Evolutionary conservation across 352 stramenopile species (phyloP).

Genomic region (Pythium plurisporium): DNA sequence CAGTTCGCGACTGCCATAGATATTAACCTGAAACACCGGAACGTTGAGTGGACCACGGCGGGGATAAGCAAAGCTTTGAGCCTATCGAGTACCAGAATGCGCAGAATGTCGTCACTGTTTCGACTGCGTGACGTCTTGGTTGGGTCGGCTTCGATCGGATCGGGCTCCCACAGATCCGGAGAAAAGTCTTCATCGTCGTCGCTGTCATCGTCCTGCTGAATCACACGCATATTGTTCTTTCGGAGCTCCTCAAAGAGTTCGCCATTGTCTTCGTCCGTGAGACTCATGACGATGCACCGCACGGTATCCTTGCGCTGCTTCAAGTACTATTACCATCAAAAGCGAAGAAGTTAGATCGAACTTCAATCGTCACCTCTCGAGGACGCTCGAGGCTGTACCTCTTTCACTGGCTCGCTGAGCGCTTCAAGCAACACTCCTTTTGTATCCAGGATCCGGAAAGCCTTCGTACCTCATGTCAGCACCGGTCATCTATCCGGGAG

Average conservation of each 20-base stretch:
- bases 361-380: no score
- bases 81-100: slow-evolving; percentile 86
- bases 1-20: slow-evolving; percentile 97
- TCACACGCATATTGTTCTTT: slow-evolving; percentile 87
- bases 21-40: slow-evolving; percentile 68
- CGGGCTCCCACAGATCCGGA: slow-evolving; percentile 89
- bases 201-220: slow-evolving; percentile 91
- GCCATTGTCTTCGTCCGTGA: slow-evolving; percentile 87
- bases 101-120: slow-evolving; percentile 93
- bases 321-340: slow-evolving; percentile 85
- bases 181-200: slow-evolving; percentile 91
- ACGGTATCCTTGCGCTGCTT: slow-evolving; percentile 93
- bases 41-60: not conserved
- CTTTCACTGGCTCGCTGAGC: slow-evolving; percentile 59
- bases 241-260: slow-evolving; percentile 96
- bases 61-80: no score
- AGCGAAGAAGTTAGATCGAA: no score
- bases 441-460: slow-evolving; percentile 91
- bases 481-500: not conserved
- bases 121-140: slow-evolving; percentile 73
- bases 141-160: slow-evolving; percentile 80
- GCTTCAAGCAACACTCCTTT: slow-evolving; percentile 90
- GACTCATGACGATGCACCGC: slow-evolving; percentile 93
- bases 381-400: no score
- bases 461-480: slow-evolving; percentile 22